Base-by-base conservation (phyloP, 2,329 filamentous ascomycete species). In the Aspergillus candidus region DNA sequence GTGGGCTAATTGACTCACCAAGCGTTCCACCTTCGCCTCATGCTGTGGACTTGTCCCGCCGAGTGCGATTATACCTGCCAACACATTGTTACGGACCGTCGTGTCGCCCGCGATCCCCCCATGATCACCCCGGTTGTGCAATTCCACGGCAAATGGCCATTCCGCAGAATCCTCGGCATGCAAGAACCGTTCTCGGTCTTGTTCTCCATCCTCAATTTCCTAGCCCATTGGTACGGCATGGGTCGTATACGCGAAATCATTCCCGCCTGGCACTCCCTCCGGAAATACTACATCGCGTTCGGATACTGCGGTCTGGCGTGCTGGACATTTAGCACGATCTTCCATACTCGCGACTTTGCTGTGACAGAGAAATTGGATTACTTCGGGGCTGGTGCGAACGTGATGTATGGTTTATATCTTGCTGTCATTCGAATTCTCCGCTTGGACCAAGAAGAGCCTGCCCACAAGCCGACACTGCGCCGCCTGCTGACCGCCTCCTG, bases 31-130 rank as follows among this genome's bases (percentile, higher is more conserved):
- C 89, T 84, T 64, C 87, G 87, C 50, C 76, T 97, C 55, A 82
- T 97, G 61, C 72, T 96, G 66, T 98, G 93, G 93, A 82, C 82
- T 64, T 98, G 93, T 72, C 80, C 86, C 49, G 77, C 86, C 62
- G 91, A 98, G 78, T 98, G 93, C 80, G 90, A 98, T 74, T 94
- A 98, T 73, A 84, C 87, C 49, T 98, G 93, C 75, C 93, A 98
- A 67, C 91, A 94, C 75, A 84, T 95, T 65, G 77, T 94, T 48
- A 97, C 93, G 44, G 70, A 79, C 56, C 71, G 72, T 46, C 88
- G 91, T 51, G 70, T 89, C 53, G 72, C 78, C 18, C 73, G 78
- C 50, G 77, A 80, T 48, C 78, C 79, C 30, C 79, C 79, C 1
- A 82, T 82, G 72, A 71, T 79, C 50, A 67, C 80, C 27, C 78